Percentiles rank a stretch among this genome's conserved stretches.
Evolutionary conservation across 2,329 filamentous ascomycete genomes (phyloP).

Genomic region (Scortechinia acanthostroma): DNA sequence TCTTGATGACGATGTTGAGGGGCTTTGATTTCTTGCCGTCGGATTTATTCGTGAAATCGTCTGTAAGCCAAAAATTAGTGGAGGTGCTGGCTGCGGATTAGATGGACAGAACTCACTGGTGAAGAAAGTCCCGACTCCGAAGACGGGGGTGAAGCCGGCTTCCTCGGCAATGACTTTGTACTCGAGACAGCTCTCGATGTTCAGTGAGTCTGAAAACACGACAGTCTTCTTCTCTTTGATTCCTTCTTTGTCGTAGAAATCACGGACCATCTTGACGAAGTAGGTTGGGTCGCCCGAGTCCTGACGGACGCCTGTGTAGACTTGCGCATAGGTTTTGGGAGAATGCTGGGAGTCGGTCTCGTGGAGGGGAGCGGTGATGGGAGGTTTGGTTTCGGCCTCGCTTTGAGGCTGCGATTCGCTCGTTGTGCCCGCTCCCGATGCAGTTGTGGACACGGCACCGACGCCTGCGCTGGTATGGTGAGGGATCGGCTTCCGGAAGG

Average conservation of each 20-base stretch:
- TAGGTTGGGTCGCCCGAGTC: slow-evolving; percentile 65
- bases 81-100: background rate
- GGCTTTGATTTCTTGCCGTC: slow-evolving; percentile 79
- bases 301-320: slow-evolving; percentile 63
- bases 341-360: slow-evolving; percentile 13
- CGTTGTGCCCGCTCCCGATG: background rate
- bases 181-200: slow-evolving; percentile 82
- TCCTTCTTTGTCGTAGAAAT: slow-evolving; percentile 16
- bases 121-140: slow-evolving; percentile 90
- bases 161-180: slow-evolving; percentile 81
- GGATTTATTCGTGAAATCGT: slow-evolving; percentile 73
- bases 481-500: slow-evolving; percentile 49
- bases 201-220: slow-evolving; percentile 87
- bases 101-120: slow-evolving; percentile 43
- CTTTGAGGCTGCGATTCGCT: background rate
- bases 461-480: slow-evolving; percentile 11
- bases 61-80: slow-evolving; percentile 13
- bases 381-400: background rate
- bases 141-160: slow-evolving; percentile 75
- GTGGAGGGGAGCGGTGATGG: slow-evolving; percentile 7
- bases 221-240: slow-evolving; percentile 8
- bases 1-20: slow-evolving; percentile 95
- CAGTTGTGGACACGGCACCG: slow-evolving; percentile 10
- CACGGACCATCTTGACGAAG: slow-evolving; percentile 57
- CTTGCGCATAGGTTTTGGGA: slow-evolving; percentile 50